Conservation (phyloP, 495 filamentous ascomycete genomes). For the Astrocystis sublimbata region DNA sequence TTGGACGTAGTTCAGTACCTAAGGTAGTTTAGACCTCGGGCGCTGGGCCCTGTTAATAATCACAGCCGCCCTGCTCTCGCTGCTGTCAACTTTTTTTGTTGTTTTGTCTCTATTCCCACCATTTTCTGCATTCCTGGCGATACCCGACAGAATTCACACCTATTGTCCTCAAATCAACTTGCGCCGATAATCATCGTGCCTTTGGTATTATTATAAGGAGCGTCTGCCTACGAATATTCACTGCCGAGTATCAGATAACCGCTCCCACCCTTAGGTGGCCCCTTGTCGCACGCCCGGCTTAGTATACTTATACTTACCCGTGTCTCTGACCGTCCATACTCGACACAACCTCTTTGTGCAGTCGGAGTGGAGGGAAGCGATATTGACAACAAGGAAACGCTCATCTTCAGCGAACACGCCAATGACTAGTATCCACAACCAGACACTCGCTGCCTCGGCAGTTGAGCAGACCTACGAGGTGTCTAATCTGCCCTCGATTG, state of each 20-base stretch:
- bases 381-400: not conserved
- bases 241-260: not conserved
- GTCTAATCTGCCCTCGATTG: conserved; percentile 36
- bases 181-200: not conserved
- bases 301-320: not conserved
- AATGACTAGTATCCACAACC: conserved; percentile 25
- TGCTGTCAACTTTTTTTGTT: not conserved
- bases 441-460: conserved; percentile 22
- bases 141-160: not conserved
- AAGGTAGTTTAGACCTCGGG: too few species aligned
- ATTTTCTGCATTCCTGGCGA: not conserved
- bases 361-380: not conserved
- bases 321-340: too few species aligned
- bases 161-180: not conserved
- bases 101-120: not conserved
- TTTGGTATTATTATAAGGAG: not conserved
- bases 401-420: not conserved
- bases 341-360: not conserved
- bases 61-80: not conserved
- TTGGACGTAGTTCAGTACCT: too few species aligned
- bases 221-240: not conserved
- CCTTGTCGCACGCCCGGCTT: not conserved
- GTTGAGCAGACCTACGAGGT: conserved; percentile 40
- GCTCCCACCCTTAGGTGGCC: not conserved
- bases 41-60: not conserved